These are phyloP conservation scores for Digitaria exilis DNA, from an alignment of 202 grass and related monocot genomes.

Conservation along the genomic window DNA sequence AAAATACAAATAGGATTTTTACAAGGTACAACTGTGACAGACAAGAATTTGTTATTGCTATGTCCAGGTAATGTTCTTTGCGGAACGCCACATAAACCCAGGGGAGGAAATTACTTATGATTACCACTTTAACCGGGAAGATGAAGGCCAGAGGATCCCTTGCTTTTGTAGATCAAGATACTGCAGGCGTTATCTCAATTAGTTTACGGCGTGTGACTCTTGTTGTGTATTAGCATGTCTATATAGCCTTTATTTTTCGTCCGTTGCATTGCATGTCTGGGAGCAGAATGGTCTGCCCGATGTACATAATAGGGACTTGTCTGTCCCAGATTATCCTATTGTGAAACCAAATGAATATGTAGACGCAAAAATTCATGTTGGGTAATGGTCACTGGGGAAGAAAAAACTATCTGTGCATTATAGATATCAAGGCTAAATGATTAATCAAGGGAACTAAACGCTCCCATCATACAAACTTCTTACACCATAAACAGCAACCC, in stretches of 20 bases:
- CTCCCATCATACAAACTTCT: slow-evolving; percentile 21
- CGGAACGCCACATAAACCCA: slow-evolving; percentile 87
- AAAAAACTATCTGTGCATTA: background rate
- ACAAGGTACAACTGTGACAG: background rate
- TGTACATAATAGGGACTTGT: too few relatives aligned
- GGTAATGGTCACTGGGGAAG: background rate
- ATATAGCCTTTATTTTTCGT: background rate
- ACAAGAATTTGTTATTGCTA: background rate
- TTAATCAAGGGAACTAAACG: background rate
- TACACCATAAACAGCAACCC: background rate
- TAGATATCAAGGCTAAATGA: background rate
- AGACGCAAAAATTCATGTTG: background rate
- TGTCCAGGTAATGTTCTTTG: slow-evolving; percentile 87
- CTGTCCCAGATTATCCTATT: background rate
- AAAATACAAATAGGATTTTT: background rate
- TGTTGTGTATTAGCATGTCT: background rate
- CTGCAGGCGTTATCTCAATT: slow-evolving; percentile 90
- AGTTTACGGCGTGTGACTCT: slow-evolving; percentile 2
- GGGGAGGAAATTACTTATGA: slow-evolving; percentile 97
- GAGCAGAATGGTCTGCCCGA: background rate
- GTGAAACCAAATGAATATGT: background rate
- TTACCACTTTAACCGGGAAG: slow-evolving; percentile 91
- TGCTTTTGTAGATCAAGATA: slow-evolving; percentile 85
- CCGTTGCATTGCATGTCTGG: background rate
- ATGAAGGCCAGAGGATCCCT: slow-evolving; percentile 83